These are phyloP conservation scores for Rhynchosporium secalis DNA, from an alignment of 2,329 filamentous ascomycete genomes.

Conservation along the genomic window DNA sequence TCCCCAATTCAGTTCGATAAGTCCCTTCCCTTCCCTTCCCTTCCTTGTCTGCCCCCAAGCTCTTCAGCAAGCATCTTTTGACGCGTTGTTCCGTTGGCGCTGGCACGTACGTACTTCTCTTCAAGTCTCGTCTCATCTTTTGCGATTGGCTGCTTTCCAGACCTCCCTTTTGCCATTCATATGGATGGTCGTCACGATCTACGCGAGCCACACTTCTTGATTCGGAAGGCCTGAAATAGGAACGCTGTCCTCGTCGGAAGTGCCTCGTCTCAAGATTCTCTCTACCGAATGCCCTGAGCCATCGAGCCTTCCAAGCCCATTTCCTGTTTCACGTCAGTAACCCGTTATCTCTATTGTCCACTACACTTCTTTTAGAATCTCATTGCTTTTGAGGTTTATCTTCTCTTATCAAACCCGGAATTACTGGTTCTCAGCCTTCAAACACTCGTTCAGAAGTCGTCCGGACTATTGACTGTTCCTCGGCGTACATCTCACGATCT, in stretches of 20 bases:
- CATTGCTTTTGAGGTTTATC: conserved; percentile 24
- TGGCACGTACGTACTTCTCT: conserved; percentile 30
- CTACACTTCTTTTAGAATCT: conserved; percentile 21
- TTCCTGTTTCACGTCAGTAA: conserved; percentile 36
- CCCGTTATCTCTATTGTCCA: conserved; percentile 30
- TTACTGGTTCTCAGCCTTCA: conserved; percentile 26
- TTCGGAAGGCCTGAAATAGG: conserved; percentile 43
- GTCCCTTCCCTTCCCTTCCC: conserved; percentile 35
- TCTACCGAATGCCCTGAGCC: conserved; percentile 30
- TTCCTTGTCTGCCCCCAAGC: conserved; percentile 9
- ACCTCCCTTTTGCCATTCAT: conserved; percentile 47
- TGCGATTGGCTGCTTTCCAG: conserved; percentile 45
- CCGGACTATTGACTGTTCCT: conserved; percentile 25
- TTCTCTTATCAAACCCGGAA: conserved; percentile 21
- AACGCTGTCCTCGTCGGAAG: conserved; percentile 38
- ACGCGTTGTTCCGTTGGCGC: conserved; percentile 38
- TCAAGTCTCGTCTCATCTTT: conserved; percentile 39
- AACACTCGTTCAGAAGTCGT: conserved; percentile 18
- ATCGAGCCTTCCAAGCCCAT: conserved; percentile 27
- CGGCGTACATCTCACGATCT: conserved; percentile 11
- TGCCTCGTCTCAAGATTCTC: conserved; percentile 38
- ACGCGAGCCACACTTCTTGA: conserved; percentile 46
- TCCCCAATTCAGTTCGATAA: conserved; percentile 33
- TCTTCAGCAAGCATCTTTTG: conserved; percentile 32
- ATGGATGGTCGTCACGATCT: conserved; percentile 43